A percentile compares a stretch with the other conserved stretches of the same genome.
Evolutionary conservation across 805 yeast genomes (phyloP).

Genomic region (Ogataea parapolymorpha): DNA sequence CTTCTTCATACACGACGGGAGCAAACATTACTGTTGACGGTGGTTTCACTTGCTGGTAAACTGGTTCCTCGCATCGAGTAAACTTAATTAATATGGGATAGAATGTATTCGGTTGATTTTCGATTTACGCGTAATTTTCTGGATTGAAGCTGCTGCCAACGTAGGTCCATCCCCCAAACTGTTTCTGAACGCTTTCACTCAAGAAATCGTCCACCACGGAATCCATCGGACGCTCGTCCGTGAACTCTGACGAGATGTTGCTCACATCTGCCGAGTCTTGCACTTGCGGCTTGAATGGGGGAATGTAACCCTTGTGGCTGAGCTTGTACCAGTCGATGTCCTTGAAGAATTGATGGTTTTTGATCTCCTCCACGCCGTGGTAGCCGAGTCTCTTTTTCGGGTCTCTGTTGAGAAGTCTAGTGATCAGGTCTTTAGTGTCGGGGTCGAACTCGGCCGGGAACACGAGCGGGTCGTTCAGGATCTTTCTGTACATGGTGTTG

Average conservation of each 20-base stretch:
- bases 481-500: constrained; percentile 90
- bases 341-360: constrained; percentile 78
- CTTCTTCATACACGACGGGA: constrained; percentile 80
- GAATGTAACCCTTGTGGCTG: constrained; percentile 81
- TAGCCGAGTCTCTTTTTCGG: constrained; percentile 75
- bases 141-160: constrained; percentile 48
- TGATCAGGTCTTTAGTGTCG: constrained; percentile 78
- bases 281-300: constrained; percentile 94
- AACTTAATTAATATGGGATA: constrained; percentile 8
- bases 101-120: neutral
- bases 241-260: constrained; percentile 89
- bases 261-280: constrained; percentile 83
- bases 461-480: constrained; percentile 79
- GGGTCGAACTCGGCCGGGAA: constrained; percentile 87
- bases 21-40: constrained; percentile 82
- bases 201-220: constrained; percentile 91
- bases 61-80: constrained; percentile 1
- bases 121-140: constrained; percentile 10
- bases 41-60: constrained; percentile 80
- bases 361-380: constrained; percentile 81
- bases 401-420: constrained; percentile 76
- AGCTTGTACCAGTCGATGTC: constrained; percentile 89
- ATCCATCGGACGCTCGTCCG: constrained; percentile 90
- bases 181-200: constrained; percentile 93
- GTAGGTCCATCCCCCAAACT: constrained; percentile 99